phyloP scores from a whole-genome alignment of 75 land plant species.

The Cryptomeria japonica region DNA sequence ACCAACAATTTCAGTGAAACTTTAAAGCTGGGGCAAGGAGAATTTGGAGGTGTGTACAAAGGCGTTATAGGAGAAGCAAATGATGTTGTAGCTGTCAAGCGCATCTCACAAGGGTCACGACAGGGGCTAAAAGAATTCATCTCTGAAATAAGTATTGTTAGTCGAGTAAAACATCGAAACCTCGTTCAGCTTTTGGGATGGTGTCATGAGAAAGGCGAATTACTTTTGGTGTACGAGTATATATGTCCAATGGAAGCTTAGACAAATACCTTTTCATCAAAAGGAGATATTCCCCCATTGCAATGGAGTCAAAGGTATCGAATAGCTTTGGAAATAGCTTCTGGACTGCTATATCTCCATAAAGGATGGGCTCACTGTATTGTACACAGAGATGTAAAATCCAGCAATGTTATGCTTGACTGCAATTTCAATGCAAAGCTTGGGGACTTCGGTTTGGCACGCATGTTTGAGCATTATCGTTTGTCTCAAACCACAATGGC shows the following conservation, averaged over 20 bases:
- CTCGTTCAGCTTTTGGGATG: constrained; percentile 55
- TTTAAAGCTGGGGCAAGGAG: constrained; percentile 63
- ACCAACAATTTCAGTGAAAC: constrained; percentile 42
- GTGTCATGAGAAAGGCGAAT: constrained; percentile 39
- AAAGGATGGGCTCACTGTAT: constrained; percentile 44
- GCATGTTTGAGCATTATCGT: constrained; percentile 34
- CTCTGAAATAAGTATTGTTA: constrained; percentile 41
- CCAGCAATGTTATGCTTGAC: constrained; percentile 53
- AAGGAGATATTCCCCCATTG: background rate
- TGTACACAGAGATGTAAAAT: constrained; percentile 48
- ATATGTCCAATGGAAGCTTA: constrained; percentile 13
- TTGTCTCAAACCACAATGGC: constrained; percentile 13
- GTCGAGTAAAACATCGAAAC: constrained; percentile 52
- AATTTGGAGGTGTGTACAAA: constrained; percentile 52
- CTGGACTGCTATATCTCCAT: constrained; percentile 45
- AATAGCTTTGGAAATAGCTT: constrained; percentile 32
- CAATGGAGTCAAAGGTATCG: constrained; percentile 36
- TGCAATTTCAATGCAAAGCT: constrained; percentile 41
- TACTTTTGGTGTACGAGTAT: constrained; percentile 39
- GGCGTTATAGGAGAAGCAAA: constrained; percentile 19
- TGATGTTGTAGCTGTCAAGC: constrained; percentile 42
- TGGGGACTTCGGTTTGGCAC: constrained; percentile 64
- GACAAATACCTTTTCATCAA: constrained; percentile 24
- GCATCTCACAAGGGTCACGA: constrained; percentile 23
- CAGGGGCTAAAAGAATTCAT: constrained; percentile 48